Evolutionary conservation across 768 basidiomycete species (phyloP).

Genomic region (Trametes elegans): DNA sequence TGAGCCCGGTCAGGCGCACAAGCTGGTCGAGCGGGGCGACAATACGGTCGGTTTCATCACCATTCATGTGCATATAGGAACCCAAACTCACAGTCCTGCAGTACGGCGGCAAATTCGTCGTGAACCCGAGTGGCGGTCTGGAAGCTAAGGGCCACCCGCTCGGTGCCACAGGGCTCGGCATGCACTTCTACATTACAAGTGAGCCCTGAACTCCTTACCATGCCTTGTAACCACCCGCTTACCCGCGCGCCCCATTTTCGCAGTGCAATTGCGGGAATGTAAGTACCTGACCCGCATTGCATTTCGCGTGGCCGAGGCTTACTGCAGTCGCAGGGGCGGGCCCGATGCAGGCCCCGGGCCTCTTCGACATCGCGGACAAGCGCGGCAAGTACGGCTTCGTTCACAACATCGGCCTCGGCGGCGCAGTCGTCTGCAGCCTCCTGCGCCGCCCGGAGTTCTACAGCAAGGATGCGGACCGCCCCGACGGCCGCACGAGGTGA

Average conservation of each 20-base stretch:
- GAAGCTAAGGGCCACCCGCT: slow-evolving; percentile 90
- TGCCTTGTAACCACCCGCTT: not conserved
- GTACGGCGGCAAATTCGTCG: slow-evolving; percentile 83
- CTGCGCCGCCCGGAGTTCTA: slow-evolving; percentile 79
- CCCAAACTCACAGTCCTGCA: slow-evolving; percentile 24
- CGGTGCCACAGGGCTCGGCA: slow-evolving; percentile 78
- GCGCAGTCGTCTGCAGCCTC: slow-evolving; percentile 74
- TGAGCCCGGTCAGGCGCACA: slow-evolving; percentile 61
- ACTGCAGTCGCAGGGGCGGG: slow-evolving; percentile 60
- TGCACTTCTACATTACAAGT: slow-evolving; percentile 88
- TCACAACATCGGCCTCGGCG: slow-evolving; percentile 83
- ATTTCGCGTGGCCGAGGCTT: not conserved
- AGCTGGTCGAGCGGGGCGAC: slow-evolving; percentile 70
- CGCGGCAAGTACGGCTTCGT: slow-evolving; percentile 79
- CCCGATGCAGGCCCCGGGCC: slow-evolving; percentile 75
- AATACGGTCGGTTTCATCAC: slow-evolving; percentile 57
- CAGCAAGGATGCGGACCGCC: slow-evolving; percentile 51
- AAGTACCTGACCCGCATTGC: slow-evolving; percentile 10
- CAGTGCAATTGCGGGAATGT: slow-evolving; percentile 79
- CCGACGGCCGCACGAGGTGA: slow-evolving; percentile 70
- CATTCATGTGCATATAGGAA: not conserved
- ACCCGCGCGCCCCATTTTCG: not conserved
- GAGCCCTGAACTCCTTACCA: slow-evolving; percentile 23
- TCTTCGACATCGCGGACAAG: slow-evolving; percentile 59
- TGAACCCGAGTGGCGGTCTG: slow-evolving; percentile 83